Conservation (phyloP, 2,329 filamentous ascomycete genomes). For the Gremmenia infestans region DNA sequence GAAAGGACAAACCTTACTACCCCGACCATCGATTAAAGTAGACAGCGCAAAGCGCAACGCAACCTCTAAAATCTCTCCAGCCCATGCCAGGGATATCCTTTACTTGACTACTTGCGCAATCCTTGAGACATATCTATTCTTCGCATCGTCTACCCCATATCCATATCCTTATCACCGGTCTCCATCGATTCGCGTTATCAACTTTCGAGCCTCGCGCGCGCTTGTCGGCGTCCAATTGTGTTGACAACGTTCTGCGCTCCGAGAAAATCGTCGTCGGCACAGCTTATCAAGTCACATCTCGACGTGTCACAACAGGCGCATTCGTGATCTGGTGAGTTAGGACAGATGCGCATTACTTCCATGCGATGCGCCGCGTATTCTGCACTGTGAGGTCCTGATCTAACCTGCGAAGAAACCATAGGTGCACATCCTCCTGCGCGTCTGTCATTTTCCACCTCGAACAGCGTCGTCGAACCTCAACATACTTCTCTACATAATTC, state of each 20-base stretch:
- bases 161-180: neutral
- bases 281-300: neutral
- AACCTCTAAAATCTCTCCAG: constrained; percentile 4
- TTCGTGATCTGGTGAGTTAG: neutral
- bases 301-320: constrained; percentile 7
- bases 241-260: constrained; percentile 12
- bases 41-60: neutral
- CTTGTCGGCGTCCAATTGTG: constrained; percentile 2
- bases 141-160: neutral
- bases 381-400: constrained; percentile 1
- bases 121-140: constrained; percentile 4
- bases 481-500: neutral
- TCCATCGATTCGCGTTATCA: neutral
- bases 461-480: neutral
- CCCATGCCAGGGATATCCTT: neutral
- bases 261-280: neutral
- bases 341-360: neutral
- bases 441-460: constrained; percentile 4
- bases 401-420: neutral
- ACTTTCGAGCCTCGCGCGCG: neutral
- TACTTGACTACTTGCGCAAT: neutral
- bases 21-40: constrained; percentile 15
- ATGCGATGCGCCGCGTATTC: neutral
- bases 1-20: constrained; percentile 6
- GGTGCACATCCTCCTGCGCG: neutral